Conservation (phyloP, 2,329 filamentous ascomycete genomes). For the Neofusicoccum cordaticola region DNA sequence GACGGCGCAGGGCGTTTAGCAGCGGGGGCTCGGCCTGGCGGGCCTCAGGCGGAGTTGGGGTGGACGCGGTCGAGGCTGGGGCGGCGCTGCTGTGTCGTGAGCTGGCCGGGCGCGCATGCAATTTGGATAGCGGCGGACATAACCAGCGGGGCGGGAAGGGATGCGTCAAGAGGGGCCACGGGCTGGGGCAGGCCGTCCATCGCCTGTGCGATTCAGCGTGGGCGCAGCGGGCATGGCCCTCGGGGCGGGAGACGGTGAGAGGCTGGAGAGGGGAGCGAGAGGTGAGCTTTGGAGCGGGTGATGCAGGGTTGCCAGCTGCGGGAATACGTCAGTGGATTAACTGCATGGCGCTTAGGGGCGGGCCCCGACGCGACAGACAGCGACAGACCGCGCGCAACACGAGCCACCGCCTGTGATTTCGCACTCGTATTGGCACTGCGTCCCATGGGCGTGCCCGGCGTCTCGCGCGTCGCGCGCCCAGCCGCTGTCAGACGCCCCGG, state of each 20-base stretch:
- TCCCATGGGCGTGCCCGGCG: no score
- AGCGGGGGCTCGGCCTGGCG: not conserved
- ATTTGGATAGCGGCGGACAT: conserved; percentile 7
- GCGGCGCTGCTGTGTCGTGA: not conserved
- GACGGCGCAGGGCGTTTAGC: not conserved
- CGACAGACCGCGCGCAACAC: not conserved
- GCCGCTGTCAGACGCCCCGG: no score
- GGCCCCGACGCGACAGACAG: conserved; percentile 6
- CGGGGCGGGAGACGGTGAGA: conserved; percentile 10
- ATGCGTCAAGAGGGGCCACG: not conserved
- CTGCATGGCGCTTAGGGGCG: conserved; percentile 4
- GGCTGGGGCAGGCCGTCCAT: conserved; percentile 8
- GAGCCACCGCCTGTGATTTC: conserved; percentile 12
- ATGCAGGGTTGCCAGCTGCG: not conserved
- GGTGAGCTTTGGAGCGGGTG: not conserved
- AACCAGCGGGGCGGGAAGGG: conserved; percentile 12
- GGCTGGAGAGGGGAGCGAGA: not conserved
- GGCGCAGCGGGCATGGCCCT: conserved; percentile 5
- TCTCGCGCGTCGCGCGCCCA: no score
- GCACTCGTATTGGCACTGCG: not conserved
- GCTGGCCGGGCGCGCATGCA: not conserved
- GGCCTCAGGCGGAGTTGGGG: not conserved
- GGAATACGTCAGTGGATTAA: conserved; percentile 12
- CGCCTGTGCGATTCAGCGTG: not conserved
- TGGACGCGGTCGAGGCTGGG: no score